Evolutionary conservation across 2,329 filamentous ascomycete species (phyloP).

Genomic region (Aspergillus sp.): DNA sequence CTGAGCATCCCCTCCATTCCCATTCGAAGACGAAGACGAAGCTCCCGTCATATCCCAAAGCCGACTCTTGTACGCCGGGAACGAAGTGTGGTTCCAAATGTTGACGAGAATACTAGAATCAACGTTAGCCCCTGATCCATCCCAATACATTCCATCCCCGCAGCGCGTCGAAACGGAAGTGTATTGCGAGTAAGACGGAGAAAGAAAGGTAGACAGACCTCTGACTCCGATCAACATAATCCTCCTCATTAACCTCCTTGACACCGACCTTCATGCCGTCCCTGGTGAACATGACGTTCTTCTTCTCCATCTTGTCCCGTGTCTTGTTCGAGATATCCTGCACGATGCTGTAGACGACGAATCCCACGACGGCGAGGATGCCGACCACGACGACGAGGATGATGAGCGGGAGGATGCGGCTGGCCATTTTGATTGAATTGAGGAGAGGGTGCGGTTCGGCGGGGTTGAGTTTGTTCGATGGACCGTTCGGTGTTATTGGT

Average conservation of each 20-base stretch:
- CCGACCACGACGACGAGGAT: constrained; percentile 56
- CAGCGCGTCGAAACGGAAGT: too few species aligned
- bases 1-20: constrained; percentile 22
- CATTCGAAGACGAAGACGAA: constrained; percentile 6
- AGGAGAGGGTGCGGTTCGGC: neutral
- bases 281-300: constrained; percentile 59
- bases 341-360: constrained; percentile 58
- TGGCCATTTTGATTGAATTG: constrained; percentile 18
- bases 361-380: constrained; percentile 54
- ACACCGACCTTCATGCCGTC: constrained; percentile 63
- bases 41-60: constrained; percentile 40
- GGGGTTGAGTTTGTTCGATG: neutral
- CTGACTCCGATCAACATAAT: constrained; percentile 61
- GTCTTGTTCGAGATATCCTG: constrained; percentile 60
- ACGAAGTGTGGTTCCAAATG: constrained; percentile 50
- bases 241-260: constrained; percentile 57
- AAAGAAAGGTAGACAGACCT: constrained; percentile 36
- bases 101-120: constrained; percentile 46
- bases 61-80: constrained; percentile 47
- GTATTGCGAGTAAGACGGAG: too few species aligned
- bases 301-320: constrained; percentile 62
- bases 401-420: constrained; percentile 54
- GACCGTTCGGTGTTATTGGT: neutral
- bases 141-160: too few species aligned
- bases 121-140: neutral